A percentile compares a stretch with the other conserved stretches of the same genome.
Conservation (phyloP, 768 basidiomycete species). For the Holtermanniella nyarrowii region DNA sequence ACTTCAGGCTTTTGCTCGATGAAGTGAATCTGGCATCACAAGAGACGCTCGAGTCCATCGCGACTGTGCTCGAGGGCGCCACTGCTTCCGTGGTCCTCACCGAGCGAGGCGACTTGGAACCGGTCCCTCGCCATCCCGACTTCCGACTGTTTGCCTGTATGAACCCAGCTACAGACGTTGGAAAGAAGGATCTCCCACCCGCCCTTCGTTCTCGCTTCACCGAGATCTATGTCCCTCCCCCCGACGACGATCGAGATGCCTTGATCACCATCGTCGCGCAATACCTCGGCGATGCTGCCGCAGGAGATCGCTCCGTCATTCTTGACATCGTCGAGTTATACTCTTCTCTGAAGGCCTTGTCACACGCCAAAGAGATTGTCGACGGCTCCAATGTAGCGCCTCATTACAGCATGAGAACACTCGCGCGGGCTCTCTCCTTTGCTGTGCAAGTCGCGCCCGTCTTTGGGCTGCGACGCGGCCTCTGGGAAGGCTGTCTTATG, state of each 20-base stretch:
- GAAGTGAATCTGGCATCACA: slow-evolving; percentile 91
- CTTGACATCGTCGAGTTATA: slow-evolving; percentile 92
- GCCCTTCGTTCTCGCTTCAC: slow-evolving; percentile 86
- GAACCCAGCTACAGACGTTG: slow-evolving; percentile 98
- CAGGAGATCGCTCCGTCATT: slow-evolving; percentile 75
- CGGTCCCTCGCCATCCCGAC: slow-evolving; percentile 80
- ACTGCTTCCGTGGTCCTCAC: slow-evolving; percentile 83
- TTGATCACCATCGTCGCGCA: slow-evolving; percentile 74
- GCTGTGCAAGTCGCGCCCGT: slow-evolving; percentile 65
- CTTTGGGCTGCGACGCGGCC: slow-evolving; percentile 70
- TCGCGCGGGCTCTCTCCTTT: slow-evolving; percentile 81
- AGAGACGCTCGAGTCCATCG: slow-evolving; percentile 87
- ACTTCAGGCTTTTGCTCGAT: slow-evolving; percentile 75
- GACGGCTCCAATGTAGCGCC: slow-evolving; percentile 88
- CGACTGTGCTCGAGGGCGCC: slow-evolving; percentile 73
- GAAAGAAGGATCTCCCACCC: slow-evolving; percentile 91
- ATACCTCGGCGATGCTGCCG: slow-evolving; percentile 72
- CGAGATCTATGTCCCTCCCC: slow-evolving; percentile 88
- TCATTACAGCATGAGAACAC: slow-evolving; percentile 94
- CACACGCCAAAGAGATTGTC: slow-evolving; percentile 65
- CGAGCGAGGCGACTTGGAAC: slow-evolving; percentile 82
- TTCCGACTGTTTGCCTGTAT: slow-evolving; percentile 98
- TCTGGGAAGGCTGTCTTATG: slow-evolving; percentile 98
- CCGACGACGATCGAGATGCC: slow-evolving; percentile 83
- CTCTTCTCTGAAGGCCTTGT: slow-evolving; percentile 61